Evolutionary conservation across 176 grass and related monocot genomes (phyloP), one percentile per base, ranked within the genome.

Genomic region (Paspalum vaginatum): DNA sequence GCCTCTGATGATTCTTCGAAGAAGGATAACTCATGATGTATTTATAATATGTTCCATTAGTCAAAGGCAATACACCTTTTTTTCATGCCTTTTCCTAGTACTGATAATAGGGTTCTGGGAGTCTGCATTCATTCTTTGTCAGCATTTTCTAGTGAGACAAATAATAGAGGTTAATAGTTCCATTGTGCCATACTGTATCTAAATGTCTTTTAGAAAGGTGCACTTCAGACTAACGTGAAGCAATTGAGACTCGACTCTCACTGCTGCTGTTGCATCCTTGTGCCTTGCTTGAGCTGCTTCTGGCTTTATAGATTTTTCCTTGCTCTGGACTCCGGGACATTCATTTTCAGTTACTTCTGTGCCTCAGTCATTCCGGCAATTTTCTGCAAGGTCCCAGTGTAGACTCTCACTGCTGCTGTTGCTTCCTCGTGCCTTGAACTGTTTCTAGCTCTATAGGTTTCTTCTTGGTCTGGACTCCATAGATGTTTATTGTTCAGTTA

Each of bases 1-100:
- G 84, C 65, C 91, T 96, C 93, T 86, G 72, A 91, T 77, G 42
- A 76, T 86, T 91, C 87, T 88, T 93, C 85, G 59, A 85, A 99
- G 78, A 81, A 93, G 49, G 79, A 96, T 80, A 77, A 75, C 4
- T 86, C 79, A 60, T 89, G 83, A 89, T 89, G 83, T 89, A 82
- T 67, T 72, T 60, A 61, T 74, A 39, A 72, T 46, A 66, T 77
- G 65, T 50, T 71, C 15, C 24, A 11, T 76, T 81, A 89, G 87
- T 48, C 40, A 81, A 81, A 76, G 57, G 72, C 57, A 61, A 63
- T 80, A 70, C 63, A 70, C 5, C n/a, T 56, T 84, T 89, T 40
- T 79, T 65, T 44, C 14, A 56, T 25, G 57, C 39, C 48, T 17
- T 70, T 61, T 20, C 38, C 61, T 76, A 39, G 46, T 76, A 54